Evolutionary conservation across 768 basidiomycete genomes (phyloP).

Genomic region (Lanmaoa rubissima): DNA sequence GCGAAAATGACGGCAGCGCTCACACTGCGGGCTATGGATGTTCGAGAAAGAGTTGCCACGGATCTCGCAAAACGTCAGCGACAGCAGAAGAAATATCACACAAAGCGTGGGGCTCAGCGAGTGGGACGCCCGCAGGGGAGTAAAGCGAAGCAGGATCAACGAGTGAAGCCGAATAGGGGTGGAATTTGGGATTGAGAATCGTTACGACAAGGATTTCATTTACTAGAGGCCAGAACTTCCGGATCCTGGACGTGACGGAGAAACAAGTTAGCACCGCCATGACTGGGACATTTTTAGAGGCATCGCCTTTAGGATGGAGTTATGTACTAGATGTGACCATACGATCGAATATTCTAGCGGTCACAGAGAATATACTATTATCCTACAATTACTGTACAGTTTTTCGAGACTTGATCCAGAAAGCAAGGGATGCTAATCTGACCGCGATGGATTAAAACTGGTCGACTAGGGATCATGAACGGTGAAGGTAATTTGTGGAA

Average conservation of each 20-base stretch:
- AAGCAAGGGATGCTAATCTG: neutral
- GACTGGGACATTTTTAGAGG: neutral
- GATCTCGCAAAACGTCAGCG: conserved; percentile 63
- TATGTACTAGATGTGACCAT: conserved; percentile 9
- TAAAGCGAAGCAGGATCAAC: conserved; percentile 78
- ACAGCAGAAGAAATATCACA: conserved; percentile 75
- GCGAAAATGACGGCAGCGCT: conserved; percentile 43
- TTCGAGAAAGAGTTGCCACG: conserved; percentile 59
- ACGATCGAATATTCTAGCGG: conserved; percentile 5
- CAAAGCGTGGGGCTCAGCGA: conserved; percentile 61
- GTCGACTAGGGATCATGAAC: neutral
- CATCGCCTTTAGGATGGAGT: neutral
- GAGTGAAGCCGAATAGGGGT: conserved; percentile 57
- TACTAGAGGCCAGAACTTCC: conserved; percentile 5
- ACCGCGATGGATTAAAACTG: neutral
- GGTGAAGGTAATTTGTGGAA: conserved; percentile 5
- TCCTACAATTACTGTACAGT: conserved; percentile 20
- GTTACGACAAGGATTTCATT: conserved; percentile 15
- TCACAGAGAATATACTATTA: conserved; percentile 11
- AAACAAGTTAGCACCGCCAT: neutral
- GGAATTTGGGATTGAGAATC: conserved; percentile 56
- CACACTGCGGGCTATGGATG: conserved; percentile 35
- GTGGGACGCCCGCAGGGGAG: conserved; percentile 74
- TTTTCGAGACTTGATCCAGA: neutral
- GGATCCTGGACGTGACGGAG: conserved; percentile 8